A percentile compares a stretch with the other conserved stretches of the same genome.
phyloP scores from a whole-genome alignment of 2,329 filamentous ascomycete species.

The Penicillium occitanis region DNA sequence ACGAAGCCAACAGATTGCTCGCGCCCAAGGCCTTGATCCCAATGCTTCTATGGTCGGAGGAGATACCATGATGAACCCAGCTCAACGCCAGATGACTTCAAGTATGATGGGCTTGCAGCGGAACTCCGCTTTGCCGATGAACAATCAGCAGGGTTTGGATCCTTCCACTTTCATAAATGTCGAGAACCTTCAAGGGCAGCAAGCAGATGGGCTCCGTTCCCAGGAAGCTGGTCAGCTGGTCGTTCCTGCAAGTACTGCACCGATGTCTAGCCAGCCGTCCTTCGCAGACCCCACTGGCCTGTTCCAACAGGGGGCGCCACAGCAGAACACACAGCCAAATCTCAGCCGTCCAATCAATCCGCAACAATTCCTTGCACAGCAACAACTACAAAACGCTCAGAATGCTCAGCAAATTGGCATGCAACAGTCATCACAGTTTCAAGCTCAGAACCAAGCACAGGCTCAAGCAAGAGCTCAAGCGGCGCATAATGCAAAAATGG shows the following conservation, averaged over 20 bases:
- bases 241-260: conserved; percentile 63
- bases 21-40: conserved; percentile 22
- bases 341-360: conserved; percentile 42
- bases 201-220: conserved; percentile 61
- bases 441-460: conserved; percentile 24
- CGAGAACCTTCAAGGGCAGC: conserved; percentile 59
- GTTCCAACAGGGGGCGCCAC: conserved; percentile 33
- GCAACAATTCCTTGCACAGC: conserved; percentile 44
- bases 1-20: conserved; percentile 35
- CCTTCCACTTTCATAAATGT: conserved; percentile 47
- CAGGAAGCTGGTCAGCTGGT: conserved; percentile 62
- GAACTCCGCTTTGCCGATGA: conserved; percentile 38
- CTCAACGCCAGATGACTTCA: conserved; percentile 45
- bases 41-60: conserved; percentile 36
- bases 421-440: conserved; percentile 39
- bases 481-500: conserved; percentile 48
- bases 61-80: conserved; percentile 40
- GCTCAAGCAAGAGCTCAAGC: conserved; percentile 39
- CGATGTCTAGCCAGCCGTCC: conserved; percentile 43
- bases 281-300: conserved; percentile 45
- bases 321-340: conserved; percentile 43
- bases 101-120: conserved; percentile 43
- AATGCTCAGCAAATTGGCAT: conserved; percentile 45
- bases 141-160: conserved; percentile 33
- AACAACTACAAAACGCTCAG: conserved; percentile 34